Evolutionary conservation across 2,329 filamentous ascomycete genomes (phyloP).

Genomic region (Fusarium sp.): DNA sequence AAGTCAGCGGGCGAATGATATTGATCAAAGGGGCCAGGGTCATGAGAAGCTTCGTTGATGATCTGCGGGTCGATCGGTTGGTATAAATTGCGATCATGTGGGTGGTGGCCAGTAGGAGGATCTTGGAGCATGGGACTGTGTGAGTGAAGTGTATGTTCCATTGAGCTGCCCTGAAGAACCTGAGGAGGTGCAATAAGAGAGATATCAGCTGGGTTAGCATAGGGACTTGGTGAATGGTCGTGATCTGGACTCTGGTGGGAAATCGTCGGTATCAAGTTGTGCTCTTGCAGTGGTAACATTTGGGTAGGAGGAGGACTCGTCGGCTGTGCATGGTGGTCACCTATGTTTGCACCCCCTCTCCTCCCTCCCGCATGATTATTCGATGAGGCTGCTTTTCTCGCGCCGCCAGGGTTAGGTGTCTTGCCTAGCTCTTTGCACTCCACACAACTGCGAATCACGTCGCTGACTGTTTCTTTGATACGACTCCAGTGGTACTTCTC

Average conservation of each 20-base stretch:
- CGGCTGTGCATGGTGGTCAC: slow-evolving; percentile 25
- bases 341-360: slow-evolving; percentile 8
- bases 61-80: slow-evolving; percentile 70
- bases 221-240: slow-evolving; percentile 49
- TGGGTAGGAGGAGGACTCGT: slow-evolving; percentile 28
- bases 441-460: slow-evolving; percentile 90
- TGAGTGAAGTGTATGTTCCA: slow-evolving; percentile 40
- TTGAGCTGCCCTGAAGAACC: slow-evolving; percentile 45
- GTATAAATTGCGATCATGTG: slow-evolving; percentile 48
- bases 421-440: slow-evolving; percentile 87
- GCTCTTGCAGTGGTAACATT: slow-evolving; percentile 44
- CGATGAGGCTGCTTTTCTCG: slow-evolving; percentile 28
- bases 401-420: slow-evolving; percentile 49
- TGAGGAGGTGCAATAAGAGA: slow-evolving; percentile 53
- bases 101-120: slow-evolving; percentile 42
- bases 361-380: slow-evolving; percentile 4
- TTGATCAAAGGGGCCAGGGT: slow-evolving; percentile 52
- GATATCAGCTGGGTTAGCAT: slow-evolving; percentile 60
- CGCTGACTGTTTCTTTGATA: slow-evolving; percentile 96
- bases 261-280: slow-evolving; percentile 41
- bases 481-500: slow-evolving; percentile 97
- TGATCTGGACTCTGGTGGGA: slow-evolving; percentile 39
- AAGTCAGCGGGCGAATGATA: slow-evolving; percentile 59
- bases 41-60: slow-evolving; percentile 51
- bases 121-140: slow-evolving; percentile 46